phyloP scores from a whole-genome alignment of 441 rosid genomes.

The Aleurites moluccanus region DNA sequence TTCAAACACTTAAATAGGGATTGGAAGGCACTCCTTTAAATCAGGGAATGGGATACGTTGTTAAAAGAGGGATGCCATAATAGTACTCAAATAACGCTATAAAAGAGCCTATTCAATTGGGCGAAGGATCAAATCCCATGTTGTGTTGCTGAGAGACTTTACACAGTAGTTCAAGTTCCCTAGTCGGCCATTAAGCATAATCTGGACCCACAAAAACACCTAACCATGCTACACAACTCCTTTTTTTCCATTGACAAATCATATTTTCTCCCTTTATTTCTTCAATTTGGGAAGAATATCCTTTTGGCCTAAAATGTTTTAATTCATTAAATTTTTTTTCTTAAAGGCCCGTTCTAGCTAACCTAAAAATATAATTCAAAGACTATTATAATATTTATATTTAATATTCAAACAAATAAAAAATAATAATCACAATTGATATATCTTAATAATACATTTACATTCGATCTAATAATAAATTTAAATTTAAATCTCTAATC shows the following conservation, averaged over 20 bases:
- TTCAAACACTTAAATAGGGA: no score
- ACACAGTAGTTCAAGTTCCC: conserved; percentile 18
- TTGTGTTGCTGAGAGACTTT: conserved; percentile 18
- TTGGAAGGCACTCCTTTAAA: conserved; percentile 1
- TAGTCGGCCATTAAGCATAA: conserved; percentile 34
- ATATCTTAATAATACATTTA: no score
- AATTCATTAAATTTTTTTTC: conserved; percentile 11
- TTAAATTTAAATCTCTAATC: no score
- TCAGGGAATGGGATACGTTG: neutral
- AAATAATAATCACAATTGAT: no score
- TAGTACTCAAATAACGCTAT: neutral
- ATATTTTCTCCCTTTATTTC: neutral
- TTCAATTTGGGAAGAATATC: neutral
- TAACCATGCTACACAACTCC: conserved; percentile 25
- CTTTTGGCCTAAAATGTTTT: no score
- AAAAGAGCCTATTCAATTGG: neutral
- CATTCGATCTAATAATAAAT: no score
- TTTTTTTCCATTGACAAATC: conserved; percentile 10
- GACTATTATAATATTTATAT: neutral
- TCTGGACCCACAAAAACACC: conserved; percentile 36
- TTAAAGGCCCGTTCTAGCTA: conserved; percentile 44
- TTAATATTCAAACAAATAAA: neutral
- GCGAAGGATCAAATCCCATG: conserved; percentile 29
- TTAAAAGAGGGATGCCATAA: neutral
- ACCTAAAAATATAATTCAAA: neutral